Conservation (phyloP, 257 asterid genomes). For the Linderniella brevidens region DNA sequence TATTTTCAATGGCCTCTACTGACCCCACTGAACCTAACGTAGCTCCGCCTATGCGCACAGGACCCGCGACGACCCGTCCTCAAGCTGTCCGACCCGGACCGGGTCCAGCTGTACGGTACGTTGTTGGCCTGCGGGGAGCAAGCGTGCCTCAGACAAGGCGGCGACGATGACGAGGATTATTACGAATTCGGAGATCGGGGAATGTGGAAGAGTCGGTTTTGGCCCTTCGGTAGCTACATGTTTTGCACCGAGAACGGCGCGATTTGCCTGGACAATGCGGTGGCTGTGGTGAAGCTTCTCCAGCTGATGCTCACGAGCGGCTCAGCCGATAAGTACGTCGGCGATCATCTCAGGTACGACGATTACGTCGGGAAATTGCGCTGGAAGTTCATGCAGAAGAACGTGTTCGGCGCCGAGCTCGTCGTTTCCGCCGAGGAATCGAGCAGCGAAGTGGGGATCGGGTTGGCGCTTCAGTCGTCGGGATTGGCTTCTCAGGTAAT, state of each 20-base stretch:
- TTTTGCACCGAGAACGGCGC: conserved; percentile 45
- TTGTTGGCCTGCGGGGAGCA: too few species aligned
- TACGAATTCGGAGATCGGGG: too few species aligned
- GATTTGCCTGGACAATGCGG: conserved; percentile 38
- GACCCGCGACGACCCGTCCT: conserved; percentile 16
- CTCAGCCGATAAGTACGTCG: conserved; percentile 21
- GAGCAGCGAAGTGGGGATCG: conserved; percentile 40
- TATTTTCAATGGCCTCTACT: too few species aligned
- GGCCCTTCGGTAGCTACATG: conserved; percentile 67
- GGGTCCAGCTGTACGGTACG: too few species aligned
- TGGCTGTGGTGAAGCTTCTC: conserved; percentile 32
- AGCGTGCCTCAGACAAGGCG: too few species aligned
- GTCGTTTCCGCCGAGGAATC: conserved; percentile 18
- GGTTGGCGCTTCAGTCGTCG: conserved; percentile 35
- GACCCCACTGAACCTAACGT: too few species aligned
- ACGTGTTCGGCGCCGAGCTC: conserved; percentile 12
- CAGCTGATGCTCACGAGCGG: conserved; percentile 20
- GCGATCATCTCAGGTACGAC: conserved; percentile 40
- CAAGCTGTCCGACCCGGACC: too few species aligned
- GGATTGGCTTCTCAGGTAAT: conserved; percentile 31
- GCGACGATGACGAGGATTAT: too few species aligned
- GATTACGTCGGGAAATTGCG: conserved; percentile 21
- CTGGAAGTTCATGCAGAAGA: conserved; percentile 25
- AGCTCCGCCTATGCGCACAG: too few species aligned
- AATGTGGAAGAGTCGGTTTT: conserved; percentile 12